These are phyloP conservation scores for Meyerozyma elateridarum DNA, from an alignment of 1,139 yeast species.

Conservation along the genomic window DNA sequence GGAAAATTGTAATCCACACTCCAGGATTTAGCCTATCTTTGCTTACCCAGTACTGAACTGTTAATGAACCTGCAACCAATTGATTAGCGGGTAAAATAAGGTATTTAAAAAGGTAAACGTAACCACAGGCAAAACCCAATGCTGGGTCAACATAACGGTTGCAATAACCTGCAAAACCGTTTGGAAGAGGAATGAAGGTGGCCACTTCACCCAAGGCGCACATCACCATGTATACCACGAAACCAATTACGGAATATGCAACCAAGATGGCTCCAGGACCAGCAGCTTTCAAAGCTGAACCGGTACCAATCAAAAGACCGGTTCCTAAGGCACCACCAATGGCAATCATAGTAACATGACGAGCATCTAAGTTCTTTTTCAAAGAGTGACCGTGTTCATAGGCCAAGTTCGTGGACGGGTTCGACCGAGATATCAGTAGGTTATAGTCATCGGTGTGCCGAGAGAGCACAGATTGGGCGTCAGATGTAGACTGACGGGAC, in stretches of 20 bases:
- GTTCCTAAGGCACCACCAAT: conserved; percentile 54
- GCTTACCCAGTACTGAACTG: conserved; percentile 58
- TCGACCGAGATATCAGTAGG: conserved; percentile 41
- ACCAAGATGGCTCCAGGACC: conserved; percentile 69
- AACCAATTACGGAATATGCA: conserved; percentile 57
- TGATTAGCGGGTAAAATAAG: conserved; percentile 65
- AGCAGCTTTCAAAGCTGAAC: conserved; percentile 55
- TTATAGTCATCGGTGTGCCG: conserved; percentile 50
- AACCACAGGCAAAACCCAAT: conserved; percentile 73
- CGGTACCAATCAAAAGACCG: conserved; percentile 69
- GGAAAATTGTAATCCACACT: conserved; percentile 53
- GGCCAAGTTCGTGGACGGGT: conserved; percentile 32
- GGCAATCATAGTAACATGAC: conserved; percentile 76
- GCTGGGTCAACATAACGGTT: conserved; percentile 66
- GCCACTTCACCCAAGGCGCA: conserved; percentile 73
- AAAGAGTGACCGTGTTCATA: conserved; percentile 48
- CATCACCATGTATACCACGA: conserved; percentile 65
- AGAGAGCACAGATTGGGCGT: conserved; percentile 28
- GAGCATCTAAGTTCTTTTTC: conserved; percentile 57
- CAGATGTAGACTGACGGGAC: conserved; percentile 10
- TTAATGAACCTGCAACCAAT: conserved; percentile 53
- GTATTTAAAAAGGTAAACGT: conserved; percentile 58
- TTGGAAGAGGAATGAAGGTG: conserved; percentile 62
- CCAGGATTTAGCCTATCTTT: conserved; percentile 48
- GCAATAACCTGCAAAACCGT: conserved; percentile 70